Base-by-base conservation (phyloP, 1,284 basidiomycete genomes). In the Laetiporus sulphureus region DNA sequence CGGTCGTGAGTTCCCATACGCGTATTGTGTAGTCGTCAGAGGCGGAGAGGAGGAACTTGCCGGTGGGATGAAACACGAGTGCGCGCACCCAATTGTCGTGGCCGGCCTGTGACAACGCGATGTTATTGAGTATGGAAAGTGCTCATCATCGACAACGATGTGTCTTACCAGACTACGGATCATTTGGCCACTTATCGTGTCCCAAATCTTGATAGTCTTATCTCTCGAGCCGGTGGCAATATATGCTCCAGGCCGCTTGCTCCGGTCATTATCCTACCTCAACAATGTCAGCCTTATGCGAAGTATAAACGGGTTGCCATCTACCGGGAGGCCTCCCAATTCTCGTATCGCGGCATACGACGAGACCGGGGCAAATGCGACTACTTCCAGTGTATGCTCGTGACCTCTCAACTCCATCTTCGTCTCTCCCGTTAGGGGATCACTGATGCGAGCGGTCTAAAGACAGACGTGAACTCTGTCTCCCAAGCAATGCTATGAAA, bases 21-120 rank as follows among this genome's bases (percentile, higher is more conserved):
- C 82, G 76, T 50, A 88, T 73, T 5, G 83, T 81, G 61, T 83
- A 79, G 66, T 90, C 86, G 62, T 90, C 85, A 1, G 79, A 78
- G 0, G 79, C 83, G 2, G 83, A 83, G 3, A 89, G 66, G 10
- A 90, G 70, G 57, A 73, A 76, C 56, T 82, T 82, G 31, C 85
- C 85, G n/a, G 67, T 68, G 0, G 83, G 83, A 54, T 84, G 82
- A 63, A 86, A 85, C 21, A 79, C 72, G 29, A 86, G 65, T 4
- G 72, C 73, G 38, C 78, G 71, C 13, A 86, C 70, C 83, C 83
- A 86, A 52, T 82, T 80, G 60, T 83, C 79, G 56, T 85, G 80
- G 2, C 76, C 77, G 32, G 65, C 58, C 75, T 77, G 45, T 15
- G 25, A 12, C 12, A 3, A 27, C 11, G 18, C 8, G 8, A 21